A percentile compares a stretch with the other conserved stretches of the same genome.
phyloP scores from a whole-genome alignment of 768 basidiomycete species.

The Suillus americanus region DNA sequence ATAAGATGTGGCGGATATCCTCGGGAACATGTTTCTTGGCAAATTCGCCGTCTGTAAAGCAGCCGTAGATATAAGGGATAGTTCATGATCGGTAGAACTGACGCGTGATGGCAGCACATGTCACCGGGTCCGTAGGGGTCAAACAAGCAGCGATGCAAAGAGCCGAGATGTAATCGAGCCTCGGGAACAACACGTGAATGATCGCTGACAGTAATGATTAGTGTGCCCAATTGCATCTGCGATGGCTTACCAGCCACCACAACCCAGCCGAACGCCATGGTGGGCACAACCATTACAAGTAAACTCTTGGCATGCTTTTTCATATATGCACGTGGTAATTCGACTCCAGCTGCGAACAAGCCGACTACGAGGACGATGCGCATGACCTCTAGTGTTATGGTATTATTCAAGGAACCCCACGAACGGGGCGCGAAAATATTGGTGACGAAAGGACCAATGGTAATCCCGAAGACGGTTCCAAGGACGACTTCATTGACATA shows the following conservation, averaged over 20 bases:
- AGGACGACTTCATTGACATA: constrained; percentile 95
- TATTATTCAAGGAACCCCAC: constrained; percentile 55
- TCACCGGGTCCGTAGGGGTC: constrained; percentile 94
- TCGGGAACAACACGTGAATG: constrained; percentile 71
- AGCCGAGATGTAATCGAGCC: constrained; percentile 67
- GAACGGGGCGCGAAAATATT: constrained; percentile 73
- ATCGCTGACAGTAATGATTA: constrained; percentile 43
- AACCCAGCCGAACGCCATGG: constrained; percentile 86
- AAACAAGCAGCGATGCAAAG: constrained; percentile 88
- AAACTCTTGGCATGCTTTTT: constrained; percentile 72
- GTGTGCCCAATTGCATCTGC: not conserved
- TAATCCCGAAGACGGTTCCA: constrained; percentile 63
- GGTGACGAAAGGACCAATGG: constrained; percentile 72
- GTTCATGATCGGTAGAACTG: constrained; percentile 13
- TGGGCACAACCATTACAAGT: constrained; percentile 70
- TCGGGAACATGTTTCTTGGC: constrained; percentile 68
- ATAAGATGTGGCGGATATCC: constrained; percentile 76
- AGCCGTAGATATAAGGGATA: not conserved
- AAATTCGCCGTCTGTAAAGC: constrained; percentile 59
- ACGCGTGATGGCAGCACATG: constrained; percentile 83
- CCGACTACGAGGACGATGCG: constrained; percentile 87
- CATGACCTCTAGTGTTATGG: constrained; percentile 85
- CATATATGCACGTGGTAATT: constrained; percentile 87
- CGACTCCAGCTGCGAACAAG: constrained; percentile 94
- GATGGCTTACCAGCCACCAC: constrained; percentile 57